These are phyloP conservation scores for Salix brachista DNA, from an alignment of 345 rosid species.

Conservation along the genomic window DNA sequence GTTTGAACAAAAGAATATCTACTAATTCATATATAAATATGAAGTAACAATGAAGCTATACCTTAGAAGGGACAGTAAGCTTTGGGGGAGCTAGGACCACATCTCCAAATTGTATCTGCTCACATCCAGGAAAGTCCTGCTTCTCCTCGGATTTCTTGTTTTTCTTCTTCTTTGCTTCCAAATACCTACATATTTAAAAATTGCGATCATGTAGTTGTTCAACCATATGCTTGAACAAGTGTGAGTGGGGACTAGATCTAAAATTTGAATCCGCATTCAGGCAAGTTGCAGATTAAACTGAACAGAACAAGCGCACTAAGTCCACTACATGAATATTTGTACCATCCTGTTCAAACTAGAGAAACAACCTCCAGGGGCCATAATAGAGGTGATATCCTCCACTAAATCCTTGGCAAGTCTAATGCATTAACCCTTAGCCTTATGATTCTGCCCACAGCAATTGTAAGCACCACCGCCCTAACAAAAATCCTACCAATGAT, in stretches of 20 bases:
- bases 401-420: not conserved
- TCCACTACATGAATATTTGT: too few species aligned
- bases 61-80: constrained; percentile 62
- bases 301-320: not conserved
- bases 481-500: not conserved
- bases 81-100: constrained; percentile 85
- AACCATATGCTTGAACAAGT: not conserved
- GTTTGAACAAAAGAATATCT: not conserved
- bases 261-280: too few species aligned
- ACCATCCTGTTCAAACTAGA: not conserved
- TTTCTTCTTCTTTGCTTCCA: constrained; percentile 73
- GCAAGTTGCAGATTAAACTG: too few species aligned
- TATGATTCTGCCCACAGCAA: not conserved
- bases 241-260: too few species aligned
- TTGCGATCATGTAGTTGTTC: not conserved
- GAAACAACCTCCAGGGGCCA: not conserved
- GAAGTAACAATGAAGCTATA: constrained; percentile 6
- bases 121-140: constrained; percentile 60
- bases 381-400: not conserved
- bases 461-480: not conserved
- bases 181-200: constrained; percentile 38
- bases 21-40: not conserved
- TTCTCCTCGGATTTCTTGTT: constrained; percentile 46
- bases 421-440: not conserved
- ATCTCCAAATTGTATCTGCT: constrained; percentile 74